Base-by-base conservation (phyloP, 371 early-diverging fungal species). In the Apophysomyces variabilis region DNA sequence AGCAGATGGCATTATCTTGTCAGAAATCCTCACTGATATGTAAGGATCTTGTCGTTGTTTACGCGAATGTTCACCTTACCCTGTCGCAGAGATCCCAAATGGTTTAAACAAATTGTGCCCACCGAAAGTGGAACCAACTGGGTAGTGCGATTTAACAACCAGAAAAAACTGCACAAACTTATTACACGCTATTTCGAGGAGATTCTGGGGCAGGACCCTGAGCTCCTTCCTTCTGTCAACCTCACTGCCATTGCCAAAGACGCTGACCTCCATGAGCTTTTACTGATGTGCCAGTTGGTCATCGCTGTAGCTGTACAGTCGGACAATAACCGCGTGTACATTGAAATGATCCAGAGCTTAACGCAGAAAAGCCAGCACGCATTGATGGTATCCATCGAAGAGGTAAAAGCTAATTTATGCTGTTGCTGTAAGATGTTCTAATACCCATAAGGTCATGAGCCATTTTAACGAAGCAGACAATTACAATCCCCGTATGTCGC, bases 321-420 rank as follows among this genome's bases (percentile, higher is more conserved):
- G 58, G 92, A 89, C 58, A 82, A 89, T 61, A 96, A 96, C 70
- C 89, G 90, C 63, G 73, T 68, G 12, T 94, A 93, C 68, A 94
- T 98, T 68, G 86, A 85, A 63, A 91, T 90, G 83, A 97, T 97
- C 74, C 95, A 94, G 81, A 75, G 85, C 39, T 73, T 98, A 45
- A 82, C 83, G n/a, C 89, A 88, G 64, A 82, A 83, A 18, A 85
- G 87, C 18, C 98, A 98, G 77, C 91, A 92, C 70, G 86, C 87
- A 6, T 78, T 98, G 62, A 98, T 98, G 98, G 80, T 93, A 4
- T 86, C 92, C 5, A 94, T 98, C 63, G 96, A 96, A 83, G 79
- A 84, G 74, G 89, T 85, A 72, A 47, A 9, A 21, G 64, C 67
- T 35, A 14, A 45, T 58, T 37, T 38, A 59, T n/a, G 14, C 12